Evolutionary conservation across 257 asterid genomes (phyloP).

Genomic region (Plectranthus barbatus): DNA sequence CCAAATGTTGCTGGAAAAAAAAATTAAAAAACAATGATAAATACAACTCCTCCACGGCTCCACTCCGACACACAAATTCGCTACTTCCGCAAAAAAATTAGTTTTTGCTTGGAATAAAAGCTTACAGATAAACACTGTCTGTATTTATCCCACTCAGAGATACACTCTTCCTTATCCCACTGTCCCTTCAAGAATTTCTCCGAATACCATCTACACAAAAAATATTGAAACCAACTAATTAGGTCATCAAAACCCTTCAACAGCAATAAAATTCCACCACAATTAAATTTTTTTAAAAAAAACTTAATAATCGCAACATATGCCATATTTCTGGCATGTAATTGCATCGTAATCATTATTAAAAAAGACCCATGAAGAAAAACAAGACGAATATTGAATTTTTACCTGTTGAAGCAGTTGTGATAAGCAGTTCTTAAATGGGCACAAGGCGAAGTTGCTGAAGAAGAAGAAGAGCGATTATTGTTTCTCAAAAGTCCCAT

Average conservation of each 20-base stretch:
- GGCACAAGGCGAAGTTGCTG: conserved; percentile 79
- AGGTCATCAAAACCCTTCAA: background rate
- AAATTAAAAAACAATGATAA: background rate
- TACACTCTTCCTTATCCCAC: conserved; percentile 75
- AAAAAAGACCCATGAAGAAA: background rate
- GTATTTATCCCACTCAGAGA: conserved; percentile 74
- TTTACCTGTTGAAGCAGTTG: conserved; percentile 77
- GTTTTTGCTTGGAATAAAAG: conserved; percentile 5
- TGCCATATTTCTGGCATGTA: background rate
- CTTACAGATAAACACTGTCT: conserved; percentile 77
- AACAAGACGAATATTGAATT: background rate
- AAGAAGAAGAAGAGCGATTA: conserved; percentile 30
- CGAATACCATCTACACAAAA: conserved; percentile 59
- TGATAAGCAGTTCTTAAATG: conserved; percentile 65
- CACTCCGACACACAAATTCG: background rate
- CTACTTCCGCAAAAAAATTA: background rate
- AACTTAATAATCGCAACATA: background rate
- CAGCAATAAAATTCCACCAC: background rate
- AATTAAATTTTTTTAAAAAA: background rate
- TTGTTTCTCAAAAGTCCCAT: conserved; percentile 59
- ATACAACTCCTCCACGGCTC: background rate
- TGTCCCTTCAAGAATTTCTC: conserved; percentile 89
- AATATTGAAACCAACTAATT: background rate
- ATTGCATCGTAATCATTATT: background rate
- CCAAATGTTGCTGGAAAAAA: conserved; percentile 66